Conservation (phyloP, 208 protist species). For the Wallacemonas sp. region DNA sequence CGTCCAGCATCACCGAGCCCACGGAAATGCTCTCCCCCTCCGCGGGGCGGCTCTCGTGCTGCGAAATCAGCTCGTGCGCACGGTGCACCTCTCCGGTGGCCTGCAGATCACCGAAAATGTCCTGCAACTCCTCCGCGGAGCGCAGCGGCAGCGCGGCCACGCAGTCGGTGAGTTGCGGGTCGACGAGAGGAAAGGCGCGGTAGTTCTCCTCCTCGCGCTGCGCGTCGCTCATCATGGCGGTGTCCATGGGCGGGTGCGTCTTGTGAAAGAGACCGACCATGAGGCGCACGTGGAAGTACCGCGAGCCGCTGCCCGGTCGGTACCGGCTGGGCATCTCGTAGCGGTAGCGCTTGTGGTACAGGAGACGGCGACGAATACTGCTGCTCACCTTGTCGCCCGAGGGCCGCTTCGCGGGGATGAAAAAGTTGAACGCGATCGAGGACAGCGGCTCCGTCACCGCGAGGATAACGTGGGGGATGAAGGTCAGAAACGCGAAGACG, state of each 20-base stretch:
- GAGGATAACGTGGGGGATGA: conserved; percentile 61
- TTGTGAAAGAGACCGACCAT: conserved; percentile 58
- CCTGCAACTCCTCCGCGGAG: neutral
- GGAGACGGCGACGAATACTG: conserved; percentile 56
- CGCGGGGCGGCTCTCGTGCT: too few species aligned
- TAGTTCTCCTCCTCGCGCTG: conserved; percentile 76
- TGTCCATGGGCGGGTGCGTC: conserved; percentile 56
- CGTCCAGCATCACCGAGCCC: neutral
- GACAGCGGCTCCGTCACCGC: conserved; percentile 68
- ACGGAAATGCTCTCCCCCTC: neutral
- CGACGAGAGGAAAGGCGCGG: conserved; percentile 69
- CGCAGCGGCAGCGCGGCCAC: conserved; percentile 22
- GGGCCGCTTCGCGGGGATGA: conserved; percentile 36
- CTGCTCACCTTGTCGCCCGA: conserved; percentile 33
- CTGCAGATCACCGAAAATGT: neutral
- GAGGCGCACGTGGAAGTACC: conserved; percentile 60
- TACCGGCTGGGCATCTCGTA: conserved; percentile 46
- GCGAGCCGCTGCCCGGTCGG: conserved; percentile 44
- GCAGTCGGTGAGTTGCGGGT: conserved; percentile 22
- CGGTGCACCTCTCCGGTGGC: neutral
- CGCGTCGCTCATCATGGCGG: conserved; percentile 36
- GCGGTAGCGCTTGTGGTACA: conserved; percentile 49
- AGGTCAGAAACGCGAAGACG: conserved; percentile 39
- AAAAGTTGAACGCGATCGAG: conserved; percentile 68
- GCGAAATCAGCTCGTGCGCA: neutral